These are phyloP conservation scores for Pestalotiopsis sp. DNA, from an alignment of 2,329 filamentous ascomycete genomes.

Conservation along the genomic window DNA sequence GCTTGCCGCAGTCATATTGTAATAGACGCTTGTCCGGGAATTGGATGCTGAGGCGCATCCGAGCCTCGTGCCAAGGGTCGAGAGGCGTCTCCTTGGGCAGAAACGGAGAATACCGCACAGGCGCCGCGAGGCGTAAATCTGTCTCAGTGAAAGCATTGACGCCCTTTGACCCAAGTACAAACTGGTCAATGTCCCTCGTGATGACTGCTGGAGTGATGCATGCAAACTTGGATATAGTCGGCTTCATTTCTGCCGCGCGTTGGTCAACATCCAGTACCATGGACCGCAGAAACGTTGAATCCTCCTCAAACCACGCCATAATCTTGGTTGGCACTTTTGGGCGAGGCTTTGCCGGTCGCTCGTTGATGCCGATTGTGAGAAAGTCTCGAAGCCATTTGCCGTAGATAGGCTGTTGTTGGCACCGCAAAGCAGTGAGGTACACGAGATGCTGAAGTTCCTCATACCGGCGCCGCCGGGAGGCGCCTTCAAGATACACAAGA, in stretches of 20 bases:
- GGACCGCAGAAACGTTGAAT: conserved; percentile 61
- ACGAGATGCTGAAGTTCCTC: conserved; percentile 80
- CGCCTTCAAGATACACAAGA: conserved; percentile 71
- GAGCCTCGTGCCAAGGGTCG: conserved; percentile 91
- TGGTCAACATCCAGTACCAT: conserved; percentile 76
- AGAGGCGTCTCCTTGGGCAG: conserved; percentile 55
- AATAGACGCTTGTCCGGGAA: conserved; percentile 96
- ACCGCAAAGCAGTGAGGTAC: conserved; percentile 77
- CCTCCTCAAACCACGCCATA: conserved; percentile 74
- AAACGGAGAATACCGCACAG: conserved; percentile 55
- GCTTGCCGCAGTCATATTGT: conserved; percentile 96
- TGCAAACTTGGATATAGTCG: conserved; percentile 80
- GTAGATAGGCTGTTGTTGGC: conserved; percentile 79
- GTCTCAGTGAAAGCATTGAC: conserved; percentile 55
- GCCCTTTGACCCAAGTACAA: conserved; percentile 64
- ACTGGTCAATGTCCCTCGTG: conserved; percentile 71
- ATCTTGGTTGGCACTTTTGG: conserved; percentile 63
- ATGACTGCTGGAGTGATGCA: conserved; percentile 90
- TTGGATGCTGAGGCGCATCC: conserved; percentile 89
- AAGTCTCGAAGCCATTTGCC: conserved; percentile 77
- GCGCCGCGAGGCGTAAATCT: conserved; percentile 58
- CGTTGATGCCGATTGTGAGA: conserved; percentile 63
- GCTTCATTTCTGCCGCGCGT: conserved; percentile 71
- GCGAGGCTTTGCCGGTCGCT: conserved; percentile 58
- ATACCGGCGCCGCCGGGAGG: conserved; percentile 66